Base-by-base conservation (phyloP, 805 yeast species). In the Ogataea naganishii region DNA sequence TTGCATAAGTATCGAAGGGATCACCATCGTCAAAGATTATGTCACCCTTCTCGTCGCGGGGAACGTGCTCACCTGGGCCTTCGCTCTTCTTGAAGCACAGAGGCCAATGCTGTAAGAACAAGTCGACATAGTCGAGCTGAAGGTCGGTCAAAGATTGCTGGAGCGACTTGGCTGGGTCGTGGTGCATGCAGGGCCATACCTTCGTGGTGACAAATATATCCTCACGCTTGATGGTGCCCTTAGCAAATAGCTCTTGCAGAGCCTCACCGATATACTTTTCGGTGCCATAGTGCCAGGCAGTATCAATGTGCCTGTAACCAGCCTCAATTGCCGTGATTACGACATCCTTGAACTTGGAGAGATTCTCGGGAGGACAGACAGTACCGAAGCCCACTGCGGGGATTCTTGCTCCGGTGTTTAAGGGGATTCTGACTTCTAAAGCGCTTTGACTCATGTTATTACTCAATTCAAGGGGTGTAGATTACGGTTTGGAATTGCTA, bases 361-460 rank as follows among this genome's bases (percentile, higher is more conserved):
- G 24, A 6, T 24, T 24, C 13, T 40, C 45, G 1, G 32, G 39
- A 1, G 32, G 19, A 27, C 39, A 38, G 11, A 40, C 48, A n/a
- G 94, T 80, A 27, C 94, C 92, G 30, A 79, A 67, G 5, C 84
- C 89, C 22, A 82, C 62, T 9, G 63, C 67, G 15, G 89, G 89
- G 38, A 82, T 75, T 18, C 46, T 40, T 18, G 58, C 62, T 15
- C 92, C 89, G 36, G 72, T 69, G 66, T 79, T 80, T 34, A 77
- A 58, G 24, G 63, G 64, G 37, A 62, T 30, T 7, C 35, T 38
- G n/a, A 35, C 15, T 7, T 25, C 6, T n/a, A 43, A 30, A 14
- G 34, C 31, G 14, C n/a, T n/a, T n/a, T n/a, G n/a, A n/a, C n/a
- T n/a, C n/a, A n/a, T n/a, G n/a, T n/a, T n/a, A n/a, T n/a, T n/a